Evolutionary conservation across 345 rosid species (phyloP).

Genomic region (Zanthoxylum bungeanum): DNA sequence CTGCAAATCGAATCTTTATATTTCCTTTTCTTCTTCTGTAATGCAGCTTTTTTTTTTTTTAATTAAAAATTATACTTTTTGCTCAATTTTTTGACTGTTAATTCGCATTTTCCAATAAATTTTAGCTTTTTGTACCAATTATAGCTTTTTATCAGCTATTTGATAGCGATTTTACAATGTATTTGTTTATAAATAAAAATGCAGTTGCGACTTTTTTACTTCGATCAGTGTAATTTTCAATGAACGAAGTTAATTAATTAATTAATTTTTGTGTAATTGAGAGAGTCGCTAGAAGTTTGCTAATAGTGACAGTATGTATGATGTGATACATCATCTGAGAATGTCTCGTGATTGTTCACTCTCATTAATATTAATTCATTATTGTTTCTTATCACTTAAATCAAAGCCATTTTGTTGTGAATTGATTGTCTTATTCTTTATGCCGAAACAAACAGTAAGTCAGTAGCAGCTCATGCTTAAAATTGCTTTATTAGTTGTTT

Average conservation of each 20-base stretch:
- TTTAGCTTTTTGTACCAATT: background rate
- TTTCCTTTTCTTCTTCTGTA: background rate
- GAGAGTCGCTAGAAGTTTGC: background rate
- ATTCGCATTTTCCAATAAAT: background rate
- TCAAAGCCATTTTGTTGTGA: no score
- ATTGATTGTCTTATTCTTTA: constrained; percentile 15
- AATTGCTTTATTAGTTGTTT: background rate
- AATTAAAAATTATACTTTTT: background rate
- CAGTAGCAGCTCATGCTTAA: background rate
- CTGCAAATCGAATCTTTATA: background rate
- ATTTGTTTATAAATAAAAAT: background rate
- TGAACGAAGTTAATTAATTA: no score
- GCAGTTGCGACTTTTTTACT: background rate
- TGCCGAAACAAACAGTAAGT: no score
- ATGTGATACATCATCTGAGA: no score
- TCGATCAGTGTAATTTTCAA: background rate
- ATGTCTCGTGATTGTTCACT: constrained; percentile 17
- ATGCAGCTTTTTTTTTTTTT: constrained; percentile 6
- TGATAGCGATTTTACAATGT: background rate
- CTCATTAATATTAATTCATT: background rate
- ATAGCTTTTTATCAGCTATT: background rate
- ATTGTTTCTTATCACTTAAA: constrained; percentile 13
- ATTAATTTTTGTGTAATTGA: background rate
- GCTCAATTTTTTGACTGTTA: no score
- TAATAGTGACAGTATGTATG: no score